phyloP scores from a whole-genome alignment of 768 basidiomycete genomes.

The Tricholoma saponaceum region DNA sequence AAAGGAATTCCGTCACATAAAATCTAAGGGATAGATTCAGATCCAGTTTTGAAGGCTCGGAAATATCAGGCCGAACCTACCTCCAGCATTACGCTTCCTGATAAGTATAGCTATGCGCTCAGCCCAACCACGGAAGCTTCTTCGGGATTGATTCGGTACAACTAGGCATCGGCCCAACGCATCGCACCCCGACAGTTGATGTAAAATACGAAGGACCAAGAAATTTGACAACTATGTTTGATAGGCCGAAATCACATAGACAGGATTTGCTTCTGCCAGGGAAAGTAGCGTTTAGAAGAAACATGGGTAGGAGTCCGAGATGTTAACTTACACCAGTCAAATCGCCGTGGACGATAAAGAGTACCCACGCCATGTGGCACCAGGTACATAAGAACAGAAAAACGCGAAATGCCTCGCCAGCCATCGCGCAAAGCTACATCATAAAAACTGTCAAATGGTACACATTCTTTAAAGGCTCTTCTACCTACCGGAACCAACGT shows the following conservation, averaged over 20 bases:
- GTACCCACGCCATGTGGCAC: not conserved
- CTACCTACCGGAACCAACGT: no score
- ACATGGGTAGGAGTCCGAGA: not conserved
- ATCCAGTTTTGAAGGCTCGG: not conserved
- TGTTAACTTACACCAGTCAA: conserved; percentile 32
- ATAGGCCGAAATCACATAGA: conserved; percentile 45
- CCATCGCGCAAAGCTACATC: conserved; percentile 33
- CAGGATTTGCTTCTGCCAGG: conserved; percentile 35
- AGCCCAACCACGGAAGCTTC: conserved; percentile 23
- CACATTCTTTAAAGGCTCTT: conserved; percentile 18
- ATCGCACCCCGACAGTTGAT: conserved; percentile 38
- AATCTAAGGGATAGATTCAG: conserved; percentile 17
- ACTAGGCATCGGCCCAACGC: conserved; percentile 42
- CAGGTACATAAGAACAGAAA: no score
- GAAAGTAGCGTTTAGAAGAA: conserved; percentile 14
- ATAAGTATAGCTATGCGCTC: conserved; percentile 41
- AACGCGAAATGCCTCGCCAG: conserved; percentile 32
- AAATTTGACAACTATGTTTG: conserved; percentile 32
- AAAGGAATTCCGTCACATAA: conserved; percentile 38
- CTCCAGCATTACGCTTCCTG: conserved; percentile 42
- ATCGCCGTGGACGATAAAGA: conserved; percentile 40
- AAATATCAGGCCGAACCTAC: conserved; percentile 13
- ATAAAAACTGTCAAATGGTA: not conserved
- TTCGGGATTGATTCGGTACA: conserved; percentile 30
- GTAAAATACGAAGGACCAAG: conserved; percentile 25